Evolutionary conservation across 2,329 filamentous ascomycete species (phyloP).

Genomic region (Trichophyton mentagrophytes): DNA sequence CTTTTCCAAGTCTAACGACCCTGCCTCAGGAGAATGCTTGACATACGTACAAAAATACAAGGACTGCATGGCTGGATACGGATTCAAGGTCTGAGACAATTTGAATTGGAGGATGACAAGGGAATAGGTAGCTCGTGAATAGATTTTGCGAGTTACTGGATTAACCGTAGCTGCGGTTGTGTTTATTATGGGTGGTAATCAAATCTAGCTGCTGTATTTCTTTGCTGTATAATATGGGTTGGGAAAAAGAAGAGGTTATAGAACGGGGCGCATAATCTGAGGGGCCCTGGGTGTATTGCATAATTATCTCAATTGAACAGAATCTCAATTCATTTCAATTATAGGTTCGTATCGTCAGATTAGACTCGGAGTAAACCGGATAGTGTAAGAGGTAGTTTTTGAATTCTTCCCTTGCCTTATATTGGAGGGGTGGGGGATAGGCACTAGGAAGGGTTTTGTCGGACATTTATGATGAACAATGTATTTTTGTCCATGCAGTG

Average conservation of each 20-base stretch:
- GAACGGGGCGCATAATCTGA: not conserved
- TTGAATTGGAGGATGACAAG: not conserved
- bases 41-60: constrained; percentile 73
- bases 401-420: too few relatives aligned
- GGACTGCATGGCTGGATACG: constrained; percentile 83
- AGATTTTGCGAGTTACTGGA: not conserved
- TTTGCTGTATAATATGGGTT: not conserved
- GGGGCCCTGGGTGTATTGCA: not conserved
- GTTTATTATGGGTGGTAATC: not conserved
- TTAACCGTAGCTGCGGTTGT: not conserved
- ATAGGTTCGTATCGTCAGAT: too few relatives aligned
- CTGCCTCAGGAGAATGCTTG: constrained; percentile 64
- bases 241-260: not conserved
- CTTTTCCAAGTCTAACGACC: constrained; percentile 74
- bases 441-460: too few relatives aligned
- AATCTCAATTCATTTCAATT: not conserved
- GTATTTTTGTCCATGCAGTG: too few relatives aligned
- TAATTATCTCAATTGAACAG: not conserved
- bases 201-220: not conserved
- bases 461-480: too few relatives aligned
- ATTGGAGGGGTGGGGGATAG: too few relatives aligned
- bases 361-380: too few relatives aligned
- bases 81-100: constrained; percentile 51
- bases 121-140: not conserved
- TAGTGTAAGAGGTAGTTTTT: too few relatives aligned